A percentile compares a stretch with the other conserved stretches of the same genome.
Evolutionary conservation across 2,329 filamentous ascomycete species (phyloP).

Genomic region (Sporothrix luriei): DNA sequence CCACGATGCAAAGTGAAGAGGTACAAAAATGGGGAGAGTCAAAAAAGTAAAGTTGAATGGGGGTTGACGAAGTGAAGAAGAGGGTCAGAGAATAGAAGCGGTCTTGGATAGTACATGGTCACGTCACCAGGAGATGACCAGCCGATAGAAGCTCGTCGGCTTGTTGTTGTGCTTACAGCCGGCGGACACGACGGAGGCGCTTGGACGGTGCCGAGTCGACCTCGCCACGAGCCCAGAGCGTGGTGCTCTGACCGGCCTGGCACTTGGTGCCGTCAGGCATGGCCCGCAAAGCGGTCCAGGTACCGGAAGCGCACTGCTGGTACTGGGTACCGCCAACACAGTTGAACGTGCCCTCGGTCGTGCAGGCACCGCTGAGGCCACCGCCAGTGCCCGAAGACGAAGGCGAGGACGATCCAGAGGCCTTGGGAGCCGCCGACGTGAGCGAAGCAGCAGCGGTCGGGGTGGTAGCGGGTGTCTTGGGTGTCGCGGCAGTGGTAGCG

Average conservation of each 20-base stretch:
- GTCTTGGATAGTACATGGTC: slow-evolving; percentile 6
- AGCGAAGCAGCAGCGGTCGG: slow-evolving; percentile 28
- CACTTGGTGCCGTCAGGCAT: slow-evolving; percentile 54
- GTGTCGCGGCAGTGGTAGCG: slow-evolving; percentile 8
- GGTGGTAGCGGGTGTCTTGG: slow-evolving; percentile 27
- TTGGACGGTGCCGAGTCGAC: neutral
- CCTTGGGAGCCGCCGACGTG: neutral
- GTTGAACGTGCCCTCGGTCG: slow-evolving; percentile 53
- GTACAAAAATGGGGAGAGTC: neutral
- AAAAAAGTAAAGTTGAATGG: neutral
- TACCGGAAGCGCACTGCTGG: slow-evolving; percentile 56
- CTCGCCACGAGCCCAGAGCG: slow-evolving; percentile 36
- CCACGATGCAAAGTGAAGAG: slow-evolving; percentile 10
- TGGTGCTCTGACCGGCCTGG: slow-evolving; percentile 43
- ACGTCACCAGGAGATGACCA: slow-evolving; percentile 11
- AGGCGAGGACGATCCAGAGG: slow-evolving; percentile 8
- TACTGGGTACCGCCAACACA: slow-evolving; percentile 52
- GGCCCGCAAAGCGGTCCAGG: slow-evolving; percentile 48
- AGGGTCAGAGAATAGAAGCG: neutral
- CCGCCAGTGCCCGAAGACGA: slow-evolving; percentile 43
- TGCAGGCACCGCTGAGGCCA: slow-evolving; percentile 47
- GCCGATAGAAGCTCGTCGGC: neutral
- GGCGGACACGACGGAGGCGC: slow-evolving; percentile 29
- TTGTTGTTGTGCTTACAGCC: neutral
- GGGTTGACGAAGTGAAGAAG: neutral